phyloP scores from a whole-genome alignment of 352 stramenopile genomes.

The Phytopythium ostracodes region DNA sequence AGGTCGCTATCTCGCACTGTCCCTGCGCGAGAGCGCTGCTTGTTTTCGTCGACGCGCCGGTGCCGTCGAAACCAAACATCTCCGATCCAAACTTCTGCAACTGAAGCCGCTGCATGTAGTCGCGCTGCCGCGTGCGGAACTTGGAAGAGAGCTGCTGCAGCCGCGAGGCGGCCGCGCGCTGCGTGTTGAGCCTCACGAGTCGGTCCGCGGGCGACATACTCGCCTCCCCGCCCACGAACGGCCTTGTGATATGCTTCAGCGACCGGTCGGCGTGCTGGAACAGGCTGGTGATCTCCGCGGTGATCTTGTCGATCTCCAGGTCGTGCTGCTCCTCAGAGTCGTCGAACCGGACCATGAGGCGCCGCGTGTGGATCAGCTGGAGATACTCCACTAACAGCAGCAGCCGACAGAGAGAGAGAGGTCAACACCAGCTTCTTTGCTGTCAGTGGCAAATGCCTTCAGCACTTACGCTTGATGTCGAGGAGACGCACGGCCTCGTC shows the following conservation, averaged over 20 bases:
- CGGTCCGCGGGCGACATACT: conserved; percentile 45
- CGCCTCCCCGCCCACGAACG: conserved; percentile 43
- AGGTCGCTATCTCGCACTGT: conserved; percentile 8
- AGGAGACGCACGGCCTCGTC: conserved; percentile 66
- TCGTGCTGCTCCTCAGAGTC: conserved; percentile 62
- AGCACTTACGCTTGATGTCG: conserved; percentile 57
- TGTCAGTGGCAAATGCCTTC: not conserved
- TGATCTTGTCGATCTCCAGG: conserved; percentile 64
- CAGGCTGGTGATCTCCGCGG: conserved; percentile 52
- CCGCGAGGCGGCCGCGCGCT: conserved; percentile 54
- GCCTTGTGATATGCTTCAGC: conserved; percentile 67
- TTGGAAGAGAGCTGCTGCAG: conserved; percentile 58
- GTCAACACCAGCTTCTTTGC: not conserved
- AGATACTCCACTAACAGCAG: conserved; percentile 79
- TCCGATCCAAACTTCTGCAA: conserved; percentile 73
- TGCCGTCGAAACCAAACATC: conserved; percentile 45
- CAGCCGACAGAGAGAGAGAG: not conserved
- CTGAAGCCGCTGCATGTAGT: conserved; percentile 70
- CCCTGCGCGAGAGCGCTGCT: conserved; percentile 10
- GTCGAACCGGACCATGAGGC: conserved; percentile 83
- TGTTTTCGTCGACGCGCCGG: conserved; percentile 13
- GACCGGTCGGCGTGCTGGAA: conserved; percentile 65
- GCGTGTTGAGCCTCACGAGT: conserved; percentile 62
- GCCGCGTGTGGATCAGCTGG: conserved; percentile 66
- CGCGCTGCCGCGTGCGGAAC: conserved; percentile 63